These are phyloP conservation scores for Leccinum subtestaceum DNA, from an alignment of 768 basidiomycete genomes.

Conservation along the genomic window DNA sequence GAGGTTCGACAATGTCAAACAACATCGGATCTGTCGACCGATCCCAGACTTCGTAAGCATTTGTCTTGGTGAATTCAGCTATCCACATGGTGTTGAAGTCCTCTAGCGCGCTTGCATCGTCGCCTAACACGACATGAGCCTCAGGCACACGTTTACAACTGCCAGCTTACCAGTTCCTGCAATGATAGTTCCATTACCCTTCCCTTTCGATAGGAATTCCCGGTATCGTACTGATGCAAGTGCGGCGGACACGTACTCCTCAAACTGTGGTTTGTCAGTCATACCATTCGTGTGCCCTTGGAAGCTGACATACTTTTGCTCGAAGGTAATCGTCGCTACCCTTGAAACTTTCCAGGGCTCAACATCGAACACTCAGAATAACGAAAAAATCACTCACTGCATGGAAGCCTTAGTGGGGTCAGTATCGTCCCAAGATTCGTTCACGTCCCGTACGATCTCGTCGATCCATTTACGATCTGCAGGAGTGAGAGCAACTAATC, in stretches of 20 bases:
- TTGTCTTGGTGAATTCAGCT: constrained; percentile 81
- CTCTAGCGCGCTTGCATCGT: constrained; percentile 55
- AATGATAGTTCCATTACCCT: constrained; percentile 61
- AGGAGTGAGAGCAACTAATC: constrained; percentile 75
- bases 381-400: constrained; percentile 49
- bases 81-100: constrained; percentile 92
- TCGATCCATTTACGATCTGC: constrained; percentile 99
- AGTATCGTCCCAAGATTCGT: constrained; percentile 69
- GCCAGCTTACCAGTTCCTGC: constrained; percentile 49
- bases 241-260: constrained; percentile 90
- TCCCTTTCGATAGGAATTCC: constrained; percentile 75
- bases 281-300: background rate
- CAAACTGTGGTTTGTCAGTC: constrained; percentile 47
- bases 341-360: constrained; percentile 62
- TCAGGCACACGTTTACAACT: background rate
- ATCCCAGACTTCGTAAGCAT: constrained; percentile 90
- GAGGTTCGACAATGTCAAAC: constrained; percentile 94
- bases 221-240: constrained; percentile 88
- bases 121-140: constrained; percentile 39
- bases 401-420: constrained; percentile 60
- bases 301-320: constrained; percentile 54
- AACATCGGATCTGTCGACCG: constrained; percentile 84
- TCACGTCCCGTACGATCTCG: constrained; percentile 84
- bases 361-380: background rate
- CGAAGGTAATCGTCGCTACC: constrained; percentile 96